Evolutionary conservation across 2,329 filamentous ascomycete species (phyloP).

Genomic region (Furcasterigmium furcatum): DNA sequence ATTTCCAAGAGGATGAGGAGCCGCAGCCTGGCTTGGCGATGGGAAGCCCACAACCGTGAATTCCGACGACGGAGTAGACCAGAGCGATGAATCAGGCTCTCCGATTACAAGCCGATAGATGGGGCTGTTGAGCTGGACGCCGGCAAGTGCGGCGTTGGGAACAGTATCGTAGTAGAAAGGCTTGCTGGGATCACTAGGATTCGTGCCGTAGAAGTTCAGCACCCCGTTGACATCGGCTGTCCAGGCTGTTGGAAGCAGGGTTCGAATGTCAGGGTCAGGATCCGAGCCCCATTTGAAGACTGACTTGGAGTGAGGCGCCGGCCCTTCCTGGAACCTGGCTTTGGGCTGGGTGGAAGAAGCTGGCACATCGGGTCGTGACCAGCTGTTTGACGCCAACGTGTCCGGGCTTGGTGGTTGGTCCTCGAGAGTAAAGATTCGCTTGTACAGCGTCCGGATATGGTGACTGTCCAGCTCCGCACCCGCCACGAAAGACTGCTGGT

Average conservation of each 20-base stretch:
- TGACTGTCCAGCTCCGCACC: conserved; percentile 11
- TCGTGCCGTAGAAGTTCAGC: neutral
- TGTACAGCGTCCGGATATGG: conserved; percentile 19
- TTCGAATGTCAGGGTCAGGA: neutral
- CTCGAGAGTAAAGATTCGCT: neutral
- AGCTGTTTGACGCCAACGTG: neutral
- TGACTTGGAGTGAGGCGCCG: neutral
- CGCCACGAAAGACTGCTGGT: conserved; percentile 31
- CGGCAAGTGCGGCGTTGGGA: neutral
- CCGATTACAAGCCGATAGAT: neutral
- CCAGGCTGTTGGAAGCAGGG: neutral
- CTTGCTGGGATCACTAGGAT: neutral
- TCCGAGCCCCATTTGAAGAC: neutral
- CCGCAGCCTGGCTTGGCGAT: neutral
- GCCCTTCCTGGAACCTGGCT: neutral
- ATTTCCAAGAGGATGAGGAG: neutral
- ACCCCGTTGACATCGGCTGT: neutral
- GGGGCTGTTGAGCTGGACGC: neutral
- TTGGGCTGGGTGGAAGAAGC: neutral
- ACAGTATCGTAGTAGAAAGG: neutral
- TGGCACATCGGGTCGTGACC: neutral
- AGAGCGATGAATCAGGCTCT: neutral
- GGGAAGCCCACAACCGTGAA: neutral
- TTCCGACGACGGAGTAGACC: neutral
- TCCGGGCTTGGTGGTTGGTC: neutral